A percentile compares a stretch with the other conserved stretches of the same genome.
These are phyloP conservation scores for Nepenthes alata DNA, from an alignment of 179 eudicot species.

Conservation along the genomic window DNA sequence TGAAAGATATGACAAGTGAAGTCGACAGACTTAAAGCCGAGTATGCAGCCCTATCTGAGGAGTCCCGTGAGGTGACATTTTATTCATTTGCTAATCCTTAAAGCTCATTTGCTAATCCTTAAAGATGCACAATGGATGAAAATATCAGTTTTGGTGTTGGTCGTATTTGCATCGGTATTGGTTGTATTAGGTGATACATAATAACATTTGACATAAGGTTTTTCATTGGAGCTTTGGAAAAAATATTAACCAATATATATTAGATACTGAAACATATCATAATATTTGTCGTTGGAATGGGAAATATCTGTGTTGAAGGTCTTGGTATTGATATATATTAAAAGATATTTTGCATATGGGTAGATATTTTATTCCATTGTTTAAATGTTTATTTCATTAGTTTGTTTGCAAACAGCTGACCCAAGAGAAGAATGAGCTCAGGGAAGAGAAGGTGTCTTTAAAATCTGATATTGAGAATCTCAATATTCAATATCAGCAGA, in stretches of 20 bases:
- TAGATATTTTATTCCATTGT: background rate
- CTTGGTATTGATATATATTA: too few relatives aligned
- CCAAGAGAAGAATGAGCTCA: conserved; percentile 45
- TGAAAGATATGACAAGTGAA: conserved; percentile 76
- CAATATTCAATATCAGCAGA: conserved; percentile 64
- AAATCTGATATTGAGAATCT: conserved; percentile 81
- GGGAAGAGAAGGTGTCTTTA: conserved; percentile 53
- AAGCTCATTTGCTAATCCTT: background rate
- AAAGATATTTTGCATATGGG: too few relatives aligned
- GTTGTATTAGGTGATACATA: too few relatives aligned
- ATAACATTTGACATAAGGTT: too few relatives aligned
- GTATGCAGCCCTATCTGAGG: conserved; percentile 61
- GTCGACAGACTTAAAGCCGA: conserved; percentile 73
- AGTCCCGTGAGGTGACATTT: conserved; percentile 69
- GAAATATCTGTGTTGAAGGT: too few relatives aligned
- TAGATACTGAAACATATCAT: too few relatives aligned
- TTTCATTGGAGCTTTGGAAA: too few relatives aligned
- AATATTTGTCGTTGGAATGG: too few relatives aligned
- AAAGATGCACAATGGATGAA: too few relatives aligned
- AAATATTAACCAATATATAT: too few relatives aligned
- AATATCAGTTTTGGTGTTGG: too few relatives aligned
- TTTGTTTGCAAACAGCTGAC: conserved; percentile 26
- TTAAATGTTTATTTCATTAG: conserved; percentile 9
- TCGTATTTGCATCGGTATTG: too few relatives aligned
- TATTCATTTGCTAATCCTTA: background rate